Percentiles rank a stretch among this genome's conserved stretches.
These are phyloP conservation scores for Fusarium pseudonygamai DNA, from an alignment of 2,329 filamentous ascomycete genomes.

Conservation along the genomic window DNA sequence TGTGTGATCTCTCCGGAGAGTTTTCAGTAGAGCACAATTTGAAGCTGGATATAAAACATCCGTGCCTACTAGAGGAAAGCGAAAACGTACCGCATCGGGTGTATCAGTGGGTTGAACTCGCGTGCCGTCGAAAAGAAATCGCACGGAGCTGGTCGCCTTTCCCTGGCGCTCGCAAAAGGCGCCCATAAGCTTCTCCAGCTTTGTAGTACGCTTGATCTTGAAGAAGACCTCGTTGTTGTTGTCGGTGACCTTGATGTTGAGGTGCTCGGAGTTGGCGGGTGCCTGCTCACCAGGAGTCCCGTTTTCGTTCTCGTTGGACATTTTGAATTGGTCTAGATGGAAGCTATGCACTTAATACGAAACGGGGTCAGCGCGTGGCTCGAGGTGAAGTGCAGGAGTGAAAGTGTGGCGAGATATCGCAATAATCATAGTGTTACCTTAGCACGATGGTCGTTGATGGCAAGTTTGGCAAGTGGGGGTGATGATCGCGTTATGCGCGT, in stretches of 20 bases:
- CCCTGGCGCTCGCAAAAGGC: constrained; percentile 97
- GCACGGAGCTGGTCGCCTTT: constrained; percentile 83
- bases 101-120: constrained; percentile 90
- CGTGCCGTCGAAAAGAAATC: constrained; percentile 96
- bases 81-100: constrained; percentile 82
- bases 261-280: constrained; percentile 74
- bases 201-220: constrained; percentile 98
- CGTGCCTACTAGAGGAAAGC: background rate
- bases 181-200: constrained; percentile 97
- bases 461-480: constrained; percentile 14
- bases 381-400: background rate
- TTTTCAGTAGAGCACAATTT: background rate
- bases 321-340: constrained; percentile 44
- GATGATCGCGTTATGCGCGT: constrained; percentile 17
- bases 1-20: background rate
- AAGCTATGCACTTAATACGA: constrained; percentile 3
- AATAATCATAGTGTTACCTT: constrained; percentile 22
- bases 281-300: constrained; percentile 60
- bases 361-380: constrained; percentile 27
- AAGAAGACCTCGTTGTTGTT: constrained; percentile 99
- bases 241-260: constrained; percentile 99
- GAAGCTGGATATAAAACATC: background rate
- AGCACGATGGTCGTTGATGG: constrained; percentile 5
- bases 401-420: constrained; percentile 17
- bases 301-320: constrained; percentile 59